phyloP scores from a whole-genome alignment of 805 yeast genomes.

The Teunomyces stri region DNA sequence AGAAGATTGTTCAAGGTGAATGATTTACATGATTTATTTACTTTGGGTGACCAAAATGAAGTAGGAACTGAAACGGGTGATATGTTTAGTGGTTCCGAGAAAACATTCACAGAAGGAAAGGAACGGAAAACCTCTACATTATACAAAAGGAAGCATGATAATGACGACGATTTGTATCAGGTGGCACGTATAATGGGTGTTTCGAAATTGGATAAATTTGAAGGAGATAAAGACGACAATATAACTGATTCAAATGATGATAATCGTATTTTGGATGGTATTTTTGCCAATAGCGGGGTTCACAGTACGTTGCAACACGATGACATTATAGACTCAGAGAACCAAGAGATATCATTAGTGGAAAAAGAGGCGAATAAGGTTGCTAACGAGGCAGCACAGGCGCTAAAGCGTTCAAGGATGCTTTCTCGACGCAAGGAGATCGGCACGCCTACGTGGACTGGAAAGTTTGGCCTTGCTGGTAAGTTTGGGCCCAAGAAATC shows the following conservation, averaged over 20 bases:
- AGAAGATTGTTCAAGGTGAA: constrained; percentile 88
- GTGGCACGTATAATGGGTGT: constrained; percentile 71
- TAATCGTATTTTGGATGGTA: constrained; percentile 66
- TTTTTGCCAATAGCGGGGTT: constrained; percentile 69
- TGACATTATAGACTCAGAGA: constrained; percentile 56
- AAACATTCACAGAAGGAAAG: constrained; percentile 29
- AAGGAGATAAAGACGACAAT: constrained; percentile 45
- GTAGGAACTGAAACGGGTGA: constrained; percentile 69
- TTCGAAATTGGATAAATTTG: constrained; percentile 63
- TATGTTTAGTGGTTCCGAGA: constrained; percentile 52
- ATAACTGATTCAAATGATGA: constrained; percentile 35
- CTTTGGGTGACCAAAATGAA: constrained; percentile 71
- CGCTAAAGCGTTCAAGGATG: constrained; percentile 59
- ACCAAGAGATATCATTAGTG: constrained; percentile 52
- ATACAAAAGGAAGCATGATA: constrained; percentile 30
- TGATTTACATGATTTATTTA: constrained; percentile 85
- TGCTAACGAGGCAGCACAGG: constrained; percentile 52
- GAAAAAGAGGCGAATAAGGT: constrained; percentile 64
- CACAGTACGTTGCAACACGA: constrained; percentile 81
- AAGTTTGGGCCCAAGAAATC: constrained; percentile 26
- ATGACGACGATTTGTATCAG: constrained; percentile 64
- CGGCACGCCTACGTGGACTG: constrained; percentile 97
- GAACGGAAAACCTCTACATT: constrained; percentile 32
- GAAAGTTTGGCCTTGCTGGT: constrained; percentile 85
- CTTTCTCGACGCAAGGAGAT: constrained; percentile 46